A percentile compares a stretch with the other conserved stretches of the same genome.
Conservation (phyloP, 2,329 filamentous ascomycete species). For the Canariomyces notabilis region DNA sequence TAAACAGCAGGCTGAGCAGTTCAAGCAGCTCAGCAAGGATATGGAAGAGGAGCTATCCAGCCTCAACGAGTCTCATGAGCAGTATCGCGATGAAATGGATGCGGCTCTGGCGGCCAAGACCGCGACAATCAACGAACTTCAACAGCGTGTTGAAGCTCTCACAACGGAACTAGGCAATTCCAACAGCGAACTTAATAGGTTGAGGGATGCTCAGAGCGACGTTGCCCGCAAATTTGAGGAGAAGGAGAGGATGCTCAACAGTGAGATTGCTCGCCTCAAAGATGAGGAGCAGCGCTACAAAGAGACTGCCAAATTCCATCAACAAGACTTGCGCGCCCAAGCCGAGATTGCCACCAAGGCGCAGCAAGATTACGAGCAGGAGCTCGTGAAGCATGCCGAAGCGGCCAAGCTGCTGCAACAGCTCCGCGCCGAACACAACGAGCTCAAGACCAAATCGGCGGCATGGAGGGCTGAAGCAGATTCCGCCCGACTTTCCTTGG, state of each 20-base stretch:
- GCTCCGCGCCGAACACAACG: conserved; percentile 74
- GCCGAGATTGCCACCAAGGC: conserved; percentile 89
- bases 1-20: conserved; percentile 77
- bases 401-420: conserved; percentile 81
- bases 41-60: conserved; percentile 83
- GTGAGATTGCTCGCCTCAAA: conserved; percentile 74
- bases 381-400: conserved; percentile 91
- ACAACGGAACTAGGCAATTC: conserved; percentile 74
- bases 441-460: conserved; percentile 73
- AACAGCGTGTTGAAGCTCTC: conserved; percentile 78
- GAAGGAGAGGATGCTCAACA: conserved; percentile 72
- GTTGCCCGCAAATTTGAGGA: conserved; percentile 66
- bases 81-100: conserved; percentile 85
- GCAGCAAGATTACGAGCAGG: conserved; percentile 91
- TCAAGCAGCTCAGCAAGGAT: conserved; percentile 79
- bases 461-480: conserved; percentile 76
- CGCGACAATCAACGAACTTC: conserved; percentile 70
- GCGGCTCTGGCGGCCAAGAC: conserved; percentile 71
- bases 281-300: conserved; percentile 77
- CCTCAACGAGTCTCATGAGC: conserved; percentile 73
- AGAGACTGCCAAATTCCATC: conserved; percentile 76
- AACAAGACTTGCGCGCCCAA: conserved; percentile 87
- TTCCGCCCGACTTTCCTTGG: conserved; percentile 71
- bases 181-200: conserved; percentile 73
- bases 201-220: conserved; percentile 78